Base-by-base conservation (phyloP, 805 yeast genomes). In the Saccharomycopsis synnaedendra region DNA sequence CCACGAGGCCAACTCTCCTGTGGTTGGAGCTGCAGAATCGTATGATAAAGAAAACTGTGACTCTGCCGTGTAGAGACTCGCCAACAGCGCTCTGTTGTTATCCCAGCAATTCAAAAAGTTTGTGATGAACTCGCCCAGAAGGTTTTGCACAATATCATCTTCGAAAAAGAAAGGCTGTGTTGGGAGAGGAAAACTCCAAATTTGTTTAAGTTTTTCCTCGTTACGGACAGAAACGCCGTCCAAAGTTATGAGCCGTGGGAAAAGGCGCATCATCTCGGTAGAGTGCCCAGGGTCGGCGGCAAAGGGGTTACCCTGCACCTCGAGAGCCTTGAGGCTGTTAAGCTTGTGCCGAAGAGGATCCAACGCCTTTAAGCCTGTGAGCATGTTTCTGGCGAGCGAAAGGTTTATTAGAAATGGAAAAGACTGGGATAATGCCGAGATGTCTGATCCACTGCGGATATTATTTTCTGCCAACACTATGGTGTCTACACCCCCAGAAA, bases 21-120 rank as follows among this genome's bases (percentile, higher is more conserved):
- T 5, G 31, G 33, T 36, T 5, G 95, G 90, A 41, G 82, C 82
- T 0, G 80, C 67, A 1, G 85, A 68, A 64, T 87, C 94, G 28
- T 82, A 78, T 51, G 85, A 82, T 47, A 83, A 60, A 0, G 97
- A 88, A 57, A 93, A 90, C 59, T 83, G 85, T 0, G 97, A 86
- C 57, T 82, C 83, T 43, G 76, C 75, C 45, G 93, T 86, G 61
- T 93, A 93, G 32, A 93, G 67, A 40, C 74, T 72, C 62, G 82
- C 60, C 43, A 93, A 68, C 48, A 82, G 89, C 6, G 70, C 58
- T 51, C 98, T 69, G 39, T 52, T 44, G 58, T 85, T 79, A 65
- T 93, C 98, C 95, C 95, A 93, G 43, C 82, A 66, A 46, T 79
- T 78, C 50, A 85, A 68, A 63, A 75, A 93, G 55, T 85, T 82